Evolutionary conservation across 176 grass and related monocot species (phyloP), one percentile per base, ranked within the genome.

Genomic region (Dendrocalamus sinicus): DNA sequence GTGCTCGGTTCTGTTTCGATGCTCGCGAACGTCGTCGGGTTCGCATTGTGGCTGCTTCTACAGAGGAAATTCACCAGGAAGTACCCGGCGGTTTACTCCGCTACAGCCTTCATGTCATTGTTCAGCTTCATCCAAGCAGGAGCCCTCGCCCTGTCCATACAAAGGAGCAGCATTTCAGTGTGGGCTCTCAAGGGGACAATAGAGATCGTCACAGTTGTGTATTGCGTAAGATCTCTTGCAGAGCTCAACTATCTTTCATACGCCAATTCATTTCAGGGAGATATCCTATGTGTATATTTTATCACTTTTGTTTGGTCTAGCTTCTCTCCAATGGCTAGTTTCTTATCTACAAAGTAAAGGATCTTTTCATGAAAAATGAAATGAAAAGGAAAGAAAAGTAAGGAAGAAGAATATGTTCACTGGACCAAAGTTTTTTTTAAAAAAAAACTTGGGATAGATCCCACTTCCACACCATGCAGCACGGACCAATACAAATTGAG

Each of bases 31-130:
- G 89, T 89, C 1, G 52, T 94, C 8, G 73, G 84, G 0, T 98
- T 89, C 54, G 88, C 96, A 1, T 30, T 77, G 9, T 98, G 96
- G 96, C 69, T 99, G 70, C 84, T 95, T 9, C 63, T 99, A 47
- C 92, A 96, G 80, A 82, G 81, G 9, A 94, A 77, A 79, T 28
- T 95, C 1, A 84, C 77, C 69, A 88, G 83, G 2, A 94, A 92
- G 80, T 96, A 99, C 78, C 93, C 91, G 0, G 88, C 90, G 1
- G 32, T 94, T 7, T 99, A 96, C 87, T 94, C 93, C 3, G 77
- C 81, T 3, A 99, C 96, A 7, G 90, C 92, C 1, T 75, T 92
- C 65, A 93, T 95, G 77, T 99, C 94, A 12, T 70, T 96, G 43
- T 86, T 96, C 58, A 91, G 93, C 79, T 94, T 94, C 81, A 11